phyloP scores from a whole-genome alignment of 257 asterid genomes.

The Mitragyna speciosa region DNA sequence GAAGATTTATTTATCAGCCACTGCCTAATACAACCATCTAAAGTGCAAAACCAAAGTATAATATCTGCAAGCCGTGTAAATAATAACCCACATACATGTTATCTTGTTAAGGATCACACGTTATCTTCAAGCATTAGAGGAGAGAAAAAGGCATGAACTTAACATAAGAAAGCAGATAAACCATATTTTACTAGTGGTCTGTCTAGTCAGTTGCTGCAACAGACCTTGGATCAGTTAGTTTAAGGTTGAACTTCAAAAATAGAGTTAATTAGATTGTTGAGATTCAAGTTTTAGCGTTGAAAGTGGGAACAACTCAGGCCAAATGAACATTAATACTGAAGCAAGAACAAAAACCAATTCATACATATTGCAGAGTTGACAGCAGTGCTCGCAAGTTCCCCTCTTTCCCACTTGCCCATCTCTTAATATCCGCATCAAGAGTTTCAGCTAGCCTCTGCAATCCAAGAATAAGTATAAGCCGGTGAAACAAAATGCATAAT shows the following conservation, averaged over 20 bases:
- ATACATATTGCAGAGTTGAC: slow-evolving; percentile 94
- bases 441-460: slow-evolving; percentile 90
- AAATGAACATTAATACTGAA: background rate
- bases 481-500: slow-evolving; percentile 3
- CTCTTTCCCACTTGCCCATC: slow-evolving; percentile 96
- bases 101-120: background rate
- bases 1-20: background rate
- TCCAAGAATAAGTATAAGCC: slow-evolving; percentile 18
- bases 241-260: background rate
- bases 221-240: background rate
- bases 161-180: background rate
- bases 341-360: slow-evolving; percentile 15
- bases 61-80: background rate
- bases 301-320: background rate
- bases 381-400: slow-evolving; percentile 96
- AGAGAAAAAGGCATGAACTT: background rate
- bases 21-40: background rate
- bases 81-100: background rate
- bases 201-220: background rate
- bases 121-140: background rate
- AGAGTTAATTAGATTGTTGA: background rate
- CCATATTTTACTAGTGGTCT: background rate
- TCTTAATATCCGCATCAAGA: slow-evolving; percentile 89
- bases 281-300: background rate
- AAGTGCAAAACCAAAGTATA: background rate